Percentiles rank a stretch among this genome's conserved stretches.
Conservation (phyloP, 2,329 filamentous ascomycete genomes). For the Sporothrix protearum region DNA sequence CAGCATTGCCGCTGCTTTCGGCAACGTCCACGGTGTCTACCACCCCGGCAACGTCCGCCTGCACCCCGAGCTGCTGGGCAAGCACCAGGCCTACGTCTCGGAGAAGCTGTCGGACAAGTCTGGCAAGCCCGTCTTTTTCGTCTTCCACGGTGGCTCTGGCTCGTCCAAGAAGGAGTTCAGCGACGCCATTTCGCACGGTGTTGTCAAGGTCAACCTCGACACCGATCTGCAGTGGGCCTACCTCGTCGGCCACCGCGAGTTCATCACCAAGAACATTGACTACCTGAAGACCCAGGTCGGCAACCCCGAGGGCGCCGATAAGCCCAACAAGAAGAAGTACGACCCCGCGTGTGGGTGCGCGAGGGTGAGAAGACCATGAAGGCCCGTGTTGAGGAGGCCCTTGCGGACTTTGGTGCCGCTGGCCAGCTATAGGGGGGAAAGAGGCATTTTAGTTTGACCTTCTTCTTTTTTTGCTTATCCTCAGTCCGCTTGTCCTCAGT, state of each 20-base stretch:
- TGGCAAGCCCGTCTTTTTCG: slow-evolving; percentile 95
- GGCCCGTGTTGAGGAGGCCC: slow-evolving; percentile 71
- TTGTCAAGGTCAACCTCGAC: slow-evolving; percentile 99
- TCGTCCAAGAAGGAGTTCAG: slow-evolving; percentile 86
- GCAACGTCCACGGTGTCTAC: slow-evolving; percentile 99
- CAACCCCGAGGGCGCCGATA: slow-evolving; percentile 88
- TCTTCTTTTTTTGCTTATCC: not conserved
- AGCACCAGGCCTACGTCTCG: slow-evolving; percentile 92
- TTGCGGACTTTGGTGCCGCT: slow-evolving; percentile 88
- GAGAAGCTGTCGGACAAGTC: slow-evolving; percentile 68
- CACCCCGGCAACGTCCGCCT: slow-evolving; percentile 76
- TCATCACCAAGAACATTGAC: slow-evolving; percentile 89
- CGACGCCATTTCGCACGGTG: slow-evolving; percentile 85
- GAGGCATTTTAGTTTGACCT: slow-evolving; percentile 18
- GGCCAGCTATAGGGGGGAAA: slow-evolving; percentile 63
- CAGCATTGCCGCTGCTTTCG: slow-evolving; percentile 96
- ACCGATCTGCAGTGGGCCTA: slow-evolving; percentile 97
- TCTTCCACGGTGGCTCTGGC: slow-evolving; percentile 98
- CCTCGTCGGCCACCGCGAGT: slow-evolving; percentile 88
- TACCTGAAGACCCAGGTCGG: slow-evolving; percentile 84
- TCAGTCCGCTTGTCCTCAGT: not conserved
- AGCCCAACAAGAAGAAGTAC: slow-evolving; percentile 98
- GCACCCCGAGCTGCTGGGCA: slow-evolving; percentile 89
- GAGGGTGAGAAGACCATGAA: slow-evolving; percentile 98
- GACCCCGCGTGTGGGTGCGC: slow-evolving; percentile 71